These are phyloP conservation scores for Botryotinia calthae DNA, from an alignment of 2,329 filamentous ascomycete genomes.

Conservation along the genomic window DNA sequence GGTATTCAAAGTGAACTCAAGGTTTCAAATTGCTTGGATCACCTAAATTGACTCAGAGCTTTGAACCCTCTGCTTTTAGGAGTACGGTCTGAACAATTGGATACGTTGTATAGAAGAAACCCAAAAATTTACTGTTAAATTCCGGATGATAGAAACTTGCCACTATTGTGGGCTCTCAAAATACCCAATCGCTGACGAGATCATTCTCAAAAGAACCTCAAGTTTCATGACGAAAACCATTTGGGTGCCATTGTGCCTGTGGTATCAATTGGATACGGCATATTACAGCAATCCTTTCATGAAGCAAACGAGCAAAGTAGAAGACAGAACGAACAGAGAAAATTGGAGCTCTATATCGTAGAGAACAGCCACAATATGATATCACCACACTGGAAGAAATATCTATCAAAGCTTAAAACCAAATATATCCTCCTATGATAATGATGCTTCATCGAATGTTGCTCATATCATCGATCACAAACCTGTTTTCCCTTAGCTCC, in stretches of 20 bases:
- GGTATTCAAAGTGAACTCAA: neutral
- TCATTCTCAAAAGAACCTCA: neutral
- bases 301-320: neutral
- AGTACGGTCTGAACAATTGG: neutral
- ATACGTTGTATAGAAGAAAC: neutral
- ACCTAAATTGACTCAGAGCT: neutral
- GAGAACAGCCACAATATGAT: neutral
- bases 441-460: neutral
- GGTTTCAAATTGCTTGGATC: neutral
- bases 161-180: neutral
- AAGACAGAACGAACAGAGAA: neutral
- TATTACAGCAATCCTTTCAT: neutral
- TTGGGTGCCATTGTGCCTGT: neutral
- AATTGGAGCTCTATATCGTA: neutral
- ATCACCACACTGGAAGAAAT: neutral
- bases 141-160: neutral
- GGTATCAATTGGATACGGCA: neutral
- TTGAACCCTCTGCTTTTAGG: neutral
- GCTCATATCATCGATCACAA: neutral
- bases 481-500: conserved; percentile 1
- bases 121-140: neutral
- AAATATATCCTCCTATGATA: neutral
- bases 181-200: neutral
- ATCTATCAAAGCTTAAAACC: neutral
- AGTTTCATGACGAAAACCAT: neutral